Conservation (phyloP, 2,329 filamentous ascomycete genomes). For the Coniochaeta hoffmannii region DNA sequence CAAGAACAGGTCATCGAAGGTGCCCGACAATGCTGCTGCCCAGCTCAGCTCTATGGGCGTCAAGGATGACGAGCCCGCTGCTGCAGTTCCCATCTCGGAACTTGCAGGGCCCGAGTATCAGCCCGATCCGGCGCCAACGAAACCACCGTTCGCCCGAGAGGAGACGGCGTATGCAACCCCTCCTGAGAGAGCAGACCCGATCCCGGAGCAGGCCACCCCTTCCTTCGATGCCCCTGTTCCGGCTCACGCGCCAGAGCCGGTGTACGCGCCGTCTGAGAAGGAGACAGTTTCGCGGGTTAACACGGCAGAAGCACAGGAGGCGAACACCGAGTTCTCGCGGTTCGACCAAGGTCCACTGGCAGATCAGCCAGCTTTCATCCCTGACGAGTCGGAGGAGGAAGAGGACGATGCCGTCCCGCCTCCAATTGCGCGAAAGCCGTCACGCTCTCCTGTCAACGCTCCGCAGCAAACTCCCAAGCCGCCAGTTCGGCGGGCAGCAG, state of each 20-base stretch:
- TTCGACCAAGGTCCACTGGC: constrained; percentile 87
- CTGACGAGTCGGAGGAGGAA: constrained; percentile 41
- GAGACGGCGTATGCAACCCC: constrained; percentile 12
- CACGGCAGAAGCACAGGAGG: constrained; percentile 49
- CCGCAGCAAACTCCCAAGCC: background rate
- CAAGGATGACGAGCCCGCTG: constrained; percentile 16
- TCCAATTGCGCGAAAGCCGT: constrained; percentile 39
- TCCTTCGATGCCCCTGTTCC: constrained; percentile 13
- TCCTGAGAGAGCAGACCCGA: constrained; percentile 12
- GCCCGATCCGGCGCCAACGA: background rate
- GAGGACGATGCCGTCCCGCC: constrained; percentile 42
- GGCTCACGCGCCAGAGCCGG: constrained; percentile 20
- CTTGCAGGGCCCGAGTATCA: constrained; percentile 13
- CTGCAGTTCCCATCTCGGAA: constrained; percentile 17
- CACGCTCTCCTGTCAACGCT: constrained; percentile 16
- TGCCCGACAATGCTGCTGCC: constrained; percentile 44
- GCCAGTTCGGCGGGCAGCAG: constrained; percentile 20
- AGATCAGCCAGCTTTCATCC: constrained; percentile 80
- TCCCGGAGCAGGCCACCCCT: constrained; percentile 8
- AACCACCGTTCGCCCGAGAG: constrained; percentile 8
- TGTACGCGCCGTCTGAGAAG: constrained; percentile 37
- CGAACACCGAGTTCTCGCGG: constrained; percentile 51
- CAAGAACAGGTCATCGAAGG: constrained; percentile 52
- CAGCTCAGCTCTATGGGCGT: constrained; percentile 45
- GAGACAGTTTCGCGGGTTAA: constrained; percentile 52